These are phyloP conservation scores for Candida manassasensis DNA, from an alignment of 805 yeast species.

Conservation along the genomic window DNA sequence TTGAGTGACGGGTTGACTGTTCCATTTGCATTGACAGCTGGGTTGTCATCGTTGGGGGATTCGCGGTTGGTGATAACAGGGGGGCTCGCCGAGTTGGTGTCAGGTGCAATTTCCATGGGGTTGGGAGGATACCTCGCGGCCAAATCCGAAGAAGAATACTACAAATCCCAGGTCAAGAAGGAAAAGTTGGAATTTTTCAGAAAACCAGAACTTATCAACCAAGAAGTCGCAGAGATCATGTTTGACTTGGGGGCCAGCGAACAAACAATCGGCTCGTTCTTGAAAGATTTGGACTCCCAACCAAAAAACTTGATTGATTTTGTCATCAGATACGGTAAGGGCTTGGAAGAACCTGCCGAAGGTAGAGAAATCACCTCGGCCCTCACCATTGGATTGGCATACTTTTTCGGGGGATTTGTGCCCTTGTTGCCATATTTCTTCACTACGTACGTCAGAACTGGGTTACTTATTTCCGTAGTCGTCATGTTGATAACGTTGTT, in stretches of 20 bases:
- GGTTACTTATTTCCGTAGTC: slow-evolving; percentile 66
- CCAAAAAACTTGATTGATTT: slow-evolving; percentile 82
- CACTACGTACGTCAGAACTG: slow-evolving; percentile 66
- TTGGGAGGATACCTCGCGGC: slow-evolving; percentile 97
- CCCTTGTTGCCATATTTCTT: slow-evolving; percentile 92
- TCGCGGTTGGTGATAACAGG: slow-evolving; percentile 91
- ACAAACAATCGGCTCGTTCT: slow-evolving; percentile 66
- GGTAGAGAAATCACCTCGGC: slow-evolving; percentile 88
- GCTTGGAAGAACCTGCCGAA: slow-evolving; percentile 93
- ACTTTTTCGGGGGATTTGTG: slow-evolving; percentile 87
- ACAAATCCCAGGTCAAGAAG: slow-evolving; percentile 62
- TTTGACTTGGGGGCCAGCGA: slow-evolving; percentile 70
- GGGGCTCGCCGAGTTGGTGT: slow-evolving; percentile 94
- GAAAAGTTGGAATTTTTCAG: slow-evolving; percentile 67
- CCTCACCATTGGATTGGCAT: slow-evolving; percentile 81
- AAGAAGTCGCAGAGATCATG: slow-evolving; percentile 76
- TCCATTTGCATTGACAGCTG: slow-evolving; percentile 98
- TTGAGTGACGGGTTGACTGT: slow-evolving; percentile 94
- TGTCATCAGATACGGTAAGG: slow-evolving; percentile 81
- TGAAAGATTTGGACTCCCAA: slow-evolving; percentile 70
- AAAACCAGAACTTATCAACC: slow-evolving; percentile 61
- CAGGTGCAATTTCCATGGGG: slow-evolving; percentile 98
- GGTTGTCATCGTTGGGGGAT: slow-evolving; percentile 85
- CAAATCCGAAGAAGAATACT: slow-evolving; percentile 76
- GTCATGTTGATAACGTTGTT: slow-evolving; percentile 85